Evolutionary conservation across 2,329 filamentous ascomycete species (phyloP), one percentile per base, ranked within the genome.

Genomic region (Hymenoscyphus albidus): DNA sequence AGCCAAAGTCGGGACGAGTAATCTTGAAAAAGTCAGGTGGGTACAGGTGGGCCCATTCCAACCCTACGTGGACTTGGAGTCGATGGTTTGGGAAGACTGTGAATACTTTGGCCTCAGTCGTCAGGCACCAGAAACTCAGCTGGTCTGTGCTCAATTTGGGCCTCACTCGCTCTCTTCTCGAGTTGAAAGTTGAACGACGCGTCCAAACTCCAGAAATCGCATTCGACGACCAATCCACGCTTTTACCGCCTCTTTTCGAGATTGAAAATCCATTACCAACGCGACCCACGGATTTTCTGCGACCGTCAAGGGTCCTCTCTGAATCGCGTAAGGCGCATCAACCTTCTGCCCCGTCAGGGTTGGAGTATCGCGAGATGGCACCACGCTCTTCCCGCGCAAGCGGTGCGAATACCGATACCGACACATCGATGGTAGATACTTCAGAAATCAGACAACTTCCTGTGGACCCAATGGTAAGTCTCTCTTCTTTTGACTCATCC

Each of bases 371-470:
- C 74, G 77, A 71, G 71, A 87, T 85, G 83, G 82, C 84, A 73
- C 82, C 84, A 68, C 81, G 83, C 72, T 80, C 82, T 68, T 80
- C 80, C 76, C 79, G 78, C 73, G 80, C 78, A 73, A 85, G 78
- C 72, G 81, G 79, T 71, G 84, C 65, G 55, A 73, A 74, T 58
- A 74, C 65, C 58, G 73, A 74, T 59, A 74, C 72, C 58, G 73
- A 88, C 69, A 83, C 84, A 78, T 87, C 85, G 66, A 88, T 88
- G 84, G 81, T 80, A 55, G 86, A 88, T 75, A 83, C 80, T 62
- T 82, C 82, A 58, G 78, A 76, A 13, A 70, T 73, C 35, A 71
- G 65, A 66, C 72, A 73, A 54, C 65, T 71, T 22, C 70, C 70
- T 60, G 71, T 73, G 62, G 74, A 76, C 63, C 70, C 71, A 69